phyloP scores from a whole-genome alignment of 2,329 filamentous ascomycete genomes.

The Phaeophleospora eucalypticola region DNA sequence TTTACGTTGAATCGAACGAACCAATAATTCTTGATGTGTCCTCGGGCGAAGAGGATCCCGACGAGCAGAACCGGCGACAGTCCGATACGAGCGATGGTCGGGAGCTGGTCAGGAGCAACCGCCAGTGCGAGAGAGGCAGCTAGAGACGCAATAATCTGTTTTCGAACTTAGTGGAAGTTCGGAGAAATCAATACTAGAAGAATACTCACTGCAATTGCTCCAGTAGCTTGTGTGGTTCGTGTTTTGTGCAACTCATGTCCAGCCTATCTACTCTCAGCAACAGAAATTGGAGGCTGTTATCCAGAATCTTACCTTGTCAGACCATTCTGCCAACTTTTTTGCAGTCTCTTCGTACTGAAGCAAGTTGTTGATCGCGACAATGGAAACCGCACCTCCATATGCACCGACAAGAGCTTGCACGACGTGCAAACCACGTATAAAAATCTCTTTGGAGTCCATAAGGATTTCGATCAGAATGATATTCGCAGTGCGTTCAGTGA shows the following conservation, averaged over 20 bases:
- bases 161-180: background rate
- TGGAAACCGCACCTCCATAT: conserved; percentile 43
- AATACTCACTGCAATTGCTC: conserved; percentile 35
- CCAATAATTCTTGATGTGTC: conserved; percentile 36
- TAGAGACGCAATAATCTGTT: conserved; percentile 30
- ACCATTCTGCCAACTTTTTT: conserved; percentile 45
- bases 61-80: conserved; percentile 28
- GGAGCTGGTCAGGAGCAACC: conserved; percentile 15
- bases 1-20: too few relatives aligned
- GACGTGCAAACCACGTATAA: conserved; percentile 33
- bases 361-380: conserved; percentile 42
- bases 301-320: conserved; percentile 17
- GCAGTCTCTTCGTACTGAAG: conserved; percentile 43
- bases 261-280: conserved; percentile 33
- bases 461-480: too few relatives aligned
- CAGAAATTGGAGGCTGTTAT: too few relatives aligned
- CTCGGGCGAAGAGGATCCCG: conserved; percentile 25
- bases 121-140: conserved; percentile 24
- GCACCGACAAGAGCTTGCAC: conserved; percentile 38
- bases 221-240: conserved; percentile 42
- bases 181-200: conserved; percentile 2
- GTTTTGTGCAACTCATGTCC: conserved; percentile 43
- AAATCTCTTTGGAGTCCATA: conserved; percentile 4
- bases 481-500: too few relatives aligned
- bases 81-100: conserved; percentile 18